A percentile compares a stretch with the other conserved stretches of the same genome.
Conservation (phyloP, 352 stramenopile genomes). For the Phytophthora kernoviae region DNA sequence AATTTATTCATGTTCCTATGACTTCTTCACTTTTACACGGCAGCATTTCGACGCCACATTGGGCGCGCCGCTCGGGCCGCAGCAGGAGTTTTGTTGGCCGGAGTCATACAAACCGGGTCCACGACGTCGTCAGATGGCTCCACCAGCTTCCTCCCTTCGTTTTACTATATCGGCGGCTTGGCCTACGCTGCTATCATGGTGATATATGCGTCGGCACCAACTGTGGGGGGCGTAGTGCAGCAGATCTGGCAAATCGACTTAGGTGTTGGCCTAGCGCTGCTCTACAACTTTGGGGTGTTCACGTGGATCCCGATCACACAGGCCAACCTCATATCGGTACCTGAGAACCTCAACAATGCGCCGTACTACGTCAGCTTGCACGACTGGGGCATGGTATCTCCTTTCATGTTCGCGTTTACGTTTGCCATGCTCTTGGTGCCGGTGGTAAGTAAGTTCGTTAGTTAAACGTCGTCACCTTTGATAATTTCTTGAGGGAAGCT, state of each 20-base stretch:
- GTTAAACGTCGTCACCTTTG: background rate
- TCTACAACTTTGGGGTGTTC: constrained; percentile 77
- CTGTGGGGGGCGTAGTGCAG: constrained; percentile 58
- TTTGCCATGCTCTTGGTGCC: constrained; percentile 61
- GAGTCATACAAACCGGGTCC: constrained; percentile 55
- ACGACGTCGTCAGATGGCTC: constrained; percentile 34
- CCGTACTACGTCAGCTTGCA: constrained; percentile 62
- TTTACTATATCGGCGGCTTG: constrained; percentile 69
- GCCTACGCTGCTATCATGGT: constrained; percentile 68
- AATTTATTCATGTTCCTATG: background rate
- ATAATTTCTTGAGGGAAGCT: background rate
- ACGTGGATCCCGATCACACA: constrained; percentile 53
- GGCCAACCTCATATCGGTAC: constrained; percentile 39
- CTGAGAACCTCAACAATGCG: constrained; percentile 46
- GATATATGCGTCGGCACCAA: constrained; percentile 64
- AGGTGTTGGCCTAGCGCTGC: constrained; percentile 61
- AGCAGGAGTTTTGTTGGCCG: constrained; percentile 62
- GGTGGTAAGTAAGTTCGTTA: constrained; percentile 29
- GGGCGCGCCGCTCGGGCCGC: constrained; percentile 50
- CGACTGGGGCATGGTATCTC: constrained; percentile 58
- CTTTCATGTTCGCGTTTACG: constrained; percentile 68
- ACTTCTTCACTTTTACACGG: constrained; percentile 4
- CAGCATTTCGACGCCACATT: constrained; percentile 46
- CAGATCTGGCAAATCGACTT: constrained; percentile 77
- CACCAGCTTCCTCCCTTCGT: constrained; percentile 49